A percentile compares a stretch with the other conserved stretches of the same genome.
Evolutionary conservation across 2,329 filamentous ascomycete species (phyloP).

Genomic region (Exophiala spinifera): DNA sequence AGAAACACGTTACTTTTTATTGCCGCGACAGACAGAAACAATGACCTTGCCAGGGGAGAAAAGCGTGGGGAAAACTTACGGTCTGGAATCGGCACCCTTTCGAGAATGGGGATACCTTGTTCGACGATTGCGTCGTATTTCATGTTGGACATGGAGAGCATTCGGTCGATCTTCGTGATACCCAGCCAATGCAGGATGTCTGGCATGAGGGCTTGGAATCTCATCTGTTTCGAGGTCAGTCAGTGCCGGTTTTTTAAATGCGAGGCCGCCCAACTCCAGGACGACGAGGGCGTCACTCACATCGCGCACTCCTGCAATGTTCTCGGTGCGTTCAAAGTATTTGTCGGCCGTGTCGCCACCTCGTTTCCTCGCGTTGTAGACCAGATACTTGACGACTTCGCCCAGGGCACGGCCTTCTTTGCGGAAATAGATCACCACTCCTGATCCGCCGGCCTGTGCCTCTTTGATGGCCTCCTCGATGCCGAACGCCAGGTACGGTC

Average conservation of each 20-base stretch:
- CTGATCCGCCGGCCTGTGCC: slow-evolving; percentile 87
- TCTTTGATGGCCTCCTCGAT: slow-evolving; percentile 97
- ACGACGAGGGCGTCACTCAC: too few species aligned
- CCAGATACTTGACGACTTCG: slow-evolving; percentile 86
- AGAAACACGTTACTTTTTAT: too few species aligned
- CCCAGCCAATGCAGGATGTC: slow-evolving; percentile 97
- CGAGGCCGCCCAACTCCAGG: too few species aligned
- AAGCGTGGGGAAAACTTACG: too few species aligned
- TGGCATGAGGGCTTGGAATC: slow-evolving; percentile 97
- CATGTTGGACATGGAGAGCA: slow-evolving; percentile 95
- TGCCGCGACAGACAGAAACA: too few species aligned
- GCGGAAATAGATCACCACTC: slow-evolving; percentile 96
- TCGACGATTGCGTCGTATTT: slow-evolving; percentile 53
- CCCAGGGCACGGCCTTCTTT: slow-evolving; percentile 94
- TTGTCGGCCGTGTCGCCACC: slow-evolving; percentile 64
- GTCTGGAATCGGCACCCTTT: slow-evolving; percentile 87
- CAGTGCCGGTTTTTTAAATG: too few species aligned
- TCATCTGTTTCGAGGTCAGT: slow-evolving; percentile 92
- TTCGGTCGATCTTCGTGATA: slow-evolving; percentile 96
- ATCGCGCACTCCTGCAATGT: slow-evolving; percentile 97
- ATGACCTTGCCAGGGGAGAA: too few species aligned
- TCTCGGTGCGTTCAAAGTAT: slow-evolving; percentile 97
- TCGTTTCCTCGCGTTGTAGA: slow-evolving; percentile 55
- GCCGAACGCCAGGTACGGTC: slow-evolving; percentile 90
- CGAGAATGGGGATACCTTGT: slow-evolving; percentile 67